Percentiles rank a stretch among this genome's conserved stretches.
phyloP scores from a whole-genome alignment of 2,329 filamentous ascomycete genomes.

The Decorospora gaudefroyi region DNA sequence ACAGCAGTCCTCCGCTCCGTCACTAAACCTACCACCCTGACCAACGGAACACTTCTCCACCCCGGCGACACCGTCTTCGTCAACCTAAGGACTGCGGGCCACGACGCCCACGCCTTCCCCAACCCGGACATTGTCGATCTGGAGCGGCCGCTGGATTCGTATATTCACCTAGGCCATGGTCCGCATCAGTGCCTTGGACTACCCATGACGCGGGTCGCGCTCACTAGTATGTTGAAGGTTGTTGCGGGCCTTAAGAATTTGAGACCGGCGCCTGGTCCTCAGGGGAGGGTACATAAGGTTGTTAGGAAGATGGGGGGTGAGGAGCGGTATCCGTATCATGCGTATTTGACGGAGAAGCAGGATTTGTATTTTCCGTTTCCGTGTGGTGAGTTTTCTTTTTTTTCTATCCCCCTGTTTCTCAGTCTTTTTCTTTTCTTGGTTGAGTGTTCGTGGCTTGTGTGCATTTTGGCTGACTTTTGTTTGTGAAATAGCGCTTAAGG shows the following conservation, averaged over 20 bases:
- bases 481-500: constrained; percentile 36
- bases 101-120: constrained; percentile 50
- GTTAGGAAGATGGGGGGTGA: constrained; percentile 35
- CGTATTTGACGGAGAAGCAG: constrained; percentile 55
- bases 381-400: constrained; percentile 48
- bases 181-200: constrained; percentile 52
- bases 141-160: constrained; percentile 48
- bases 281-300: constrained; percentile 52
- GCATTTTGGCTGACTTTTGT: constrained; percentile 12
- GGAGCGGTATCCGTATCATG: constrained; percentile 47
- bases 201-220: constrained; percentile 50
- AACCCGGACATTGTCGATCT: constrained; percentile 49
- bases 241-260: constrained; percentile 49
- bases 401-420: neutral
- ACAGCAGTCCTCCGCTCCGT: constrained; percentile 50
- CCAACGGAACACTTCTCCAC: constrained; percentile 42
- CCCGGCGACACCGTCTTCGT: constrained; percentile 50
- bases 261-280: constrained; percentile 46
- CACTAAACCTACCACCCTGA: constrained; percentile 39
- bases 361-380: constrained; percentile 55
- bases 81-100: constrained; percentile 50
- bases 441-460: too few species aligned
- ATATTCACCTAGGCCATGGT: constrained; percentile 53
- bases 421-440: too few species aligned
- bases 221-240: constrained; percentile 54